Evolutionary conservation across 129 eudicot species (phyloP).

Genomic region (Solidago caesia): DNA sequence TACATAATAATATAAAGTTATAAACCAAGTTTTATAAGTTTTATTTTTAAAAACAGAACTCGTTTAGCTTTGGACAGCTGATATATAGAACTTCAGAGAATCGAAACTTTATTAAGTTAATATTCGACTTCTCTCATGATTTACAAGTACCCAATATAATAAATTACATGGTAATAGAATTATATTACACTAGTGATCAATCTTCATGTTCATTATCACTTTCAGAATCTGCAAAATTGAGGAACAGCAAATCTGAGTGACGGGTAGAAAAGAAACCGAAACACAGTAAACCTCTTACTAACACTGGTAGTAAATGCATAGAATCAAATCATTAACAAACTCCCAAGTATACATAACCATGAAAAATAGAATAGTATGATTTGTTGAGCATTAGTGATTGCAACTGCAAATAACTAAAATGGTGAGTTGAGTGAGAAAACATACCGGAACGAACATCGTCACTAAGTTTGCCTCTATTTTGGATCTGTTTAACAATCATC

Average conservation of each 20-base stretch:
- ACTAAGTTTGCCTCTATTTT: constrained; percentile 77
- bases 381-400: no score
- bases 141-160: background rate
- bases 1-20: no score
- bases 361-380: no score
- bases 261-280: background rate
- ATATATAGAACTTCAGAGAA: no score
- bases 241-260: background rate
- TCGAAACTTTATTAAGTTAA: no score
- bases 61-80: no score
- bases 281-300: background rate
- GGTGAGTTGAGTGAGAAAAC: constrained; percentile 19
- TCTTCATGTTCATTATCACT: constrained; percentile 8
- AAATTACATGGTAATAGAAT: background rate
- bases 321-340: no score
- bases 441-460: constrained; percentile 98
- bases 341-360: no score
- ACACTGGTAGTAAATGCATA: background rate
- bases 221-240: background rate
- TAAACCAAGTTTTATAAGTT: no score
- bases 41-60: no score
- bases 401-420: background rate
- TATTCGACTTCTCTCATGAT: background rate
- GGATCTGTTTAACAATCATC: constrained; percentile 94
- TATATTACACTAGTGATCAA: background rate